Base-by-base conservation (phyloP, 345 rosid genomes). In the Salix purpurea region DNA sequence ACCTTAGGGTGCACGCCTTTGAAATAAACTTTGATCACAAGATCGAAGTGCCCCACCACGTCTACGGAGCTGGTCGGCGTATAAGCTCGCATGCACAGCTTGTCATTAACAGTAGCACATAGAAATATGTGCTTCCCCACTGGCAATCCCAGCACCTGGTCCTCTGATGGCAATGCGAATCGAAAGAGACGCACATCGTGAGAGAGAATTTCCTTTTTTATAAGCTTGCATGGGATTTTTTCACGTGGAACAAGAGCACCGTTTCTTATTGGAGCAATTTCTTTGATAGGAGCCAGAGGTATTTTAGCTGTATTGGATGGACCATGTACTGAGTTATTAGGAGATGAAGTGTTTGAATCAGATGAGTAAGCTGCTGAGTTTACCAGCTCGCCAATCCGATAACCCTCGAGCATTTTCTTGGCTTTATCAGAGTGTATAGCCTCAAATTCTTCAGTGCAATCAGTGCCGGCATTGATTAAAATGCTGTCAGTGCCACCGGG, bases 391-490 rank as follows among this genome's bases (percentile, higher is more conserved):
- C 98, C 97, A 4, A 96, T 92, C 5, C 94, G 89, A 65, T 91
- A 89, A 32, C 88, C 94, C 74, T 92, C 96, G 0, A 96, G 85
- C 83, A 93, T 80, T 73, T 89, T 87, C 88, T 92, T 91, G 64
- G 97, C 99, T 79, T 92, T 93, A 58, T 89, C 95, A 0, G 99
- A 96, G 77, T 96, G 99, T 70, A 96, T 93, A 0, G 98, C 99
- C 5, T 92, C 97, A 23, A 96, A 96, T 78, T 96, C 99, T 80
- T 96, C 99, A 3, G 97, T 91, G 82, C 98, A 92, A 74, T 96
- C 98, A 0, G 94, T 90, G 1, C 99, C 99, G 0, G 96, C 94
- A 46, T 93, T 93, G 79, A 96, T 92, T 42, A 96, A 78, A 71
- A 96, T 96, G 6, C 98, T 91, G 46, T 92, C 97, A 0, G 90